Base-by-base conservation (phyloP, 257 asterid genomes). In the Rehmannia glutinosa region DNA sequence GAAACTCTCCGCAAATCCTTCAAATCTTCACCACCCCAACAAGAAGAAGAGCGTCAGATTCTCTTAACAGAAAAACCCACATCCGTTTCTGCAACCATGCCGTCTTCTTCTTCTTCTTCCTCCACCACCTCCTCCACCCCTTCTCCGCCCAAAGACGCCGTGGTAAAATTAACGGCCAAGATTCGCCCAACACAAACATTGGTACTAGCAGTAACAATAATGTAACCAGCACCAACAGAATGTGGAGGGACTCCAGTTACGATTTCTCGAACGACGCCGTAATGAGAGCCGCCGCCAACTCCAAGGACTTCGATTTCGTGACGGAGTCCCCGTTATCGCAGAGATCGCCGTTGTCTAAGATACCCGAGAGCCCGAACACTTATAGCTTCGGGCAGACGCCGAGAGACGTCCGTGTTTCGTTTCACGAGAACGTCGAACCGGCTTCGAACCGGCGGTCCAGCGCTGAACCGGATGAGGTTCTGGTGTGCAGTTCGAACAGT, bases 211-310 rank as follows among this genome's bases (percentile, higher is more conserved):
- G 24, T 15, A 42, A 3, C 12, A 41, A 19, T 3, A 60, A 60
- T 5, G 73, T 11, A 45, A 28, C 27, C 51, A 46, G 36, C 11
- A 16, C 69, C 8, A 56, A 13, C 78, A 73, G 68, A 66, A 68
- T 78, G 73, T 64, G 84, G 70, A 64, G 80, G 39, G 82, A 60
- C 55, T 67, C 80, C 49, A 82, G 82, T 30, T 82, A 76, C 82
- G 87, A 79, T 43, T 82, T 79, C 87, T 16, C 84, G 0, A 79
- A 79, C 71, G 87, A 82, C 79, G 81, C 87, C 70, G 79, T 79
- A 0, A 76, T 76, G 84, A 76, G 36, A 36, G 82, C 80, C 67
- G 84, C 87, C 47, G 73, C 82, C 7, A 53, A 3, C 38, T 82
- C 87, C 19, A 51, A 49, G 63, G 84, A 82, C 55, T 82, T 82